Evolutionary conservation across 2,329 filamentous ascomycete species (phyloP).

Genomic region (Arthrobotrys sinensis): DNA sequence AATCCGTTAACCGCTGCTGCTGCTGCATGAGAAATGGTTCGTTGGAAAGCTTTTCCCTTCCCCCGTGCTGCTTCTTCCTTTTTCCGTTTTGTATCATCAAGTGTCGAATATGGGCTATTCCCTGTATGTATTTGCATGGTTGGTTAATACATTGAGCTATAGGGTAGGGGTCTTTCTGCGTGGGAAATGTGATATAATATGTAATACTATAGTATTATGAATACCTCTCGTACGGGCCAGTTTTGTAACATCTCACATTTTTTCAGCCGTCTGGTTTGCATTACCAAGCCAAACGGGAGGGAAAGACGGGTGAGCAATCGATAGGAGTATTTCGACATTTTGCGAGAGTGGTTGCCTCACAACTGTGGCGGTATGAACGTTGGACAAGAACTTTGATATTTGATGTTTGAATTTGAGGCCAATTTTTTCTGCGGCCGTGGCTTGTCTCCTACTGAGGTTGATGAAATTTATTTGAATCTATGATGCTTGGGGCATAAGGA

Average conservation of each 20-base stretch:
- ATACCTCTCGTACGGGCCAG: neutral
- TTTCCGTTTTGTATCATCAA: neutral
- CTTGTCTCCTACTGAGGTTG: no score
- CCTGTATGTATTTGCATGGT: neutral
- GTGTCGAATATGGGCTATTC: neutral
- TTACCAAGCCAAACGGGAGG: neutral
- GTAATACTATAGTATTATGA: slow-evolving; percentile 1
- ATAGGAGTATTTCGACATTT: neutral
- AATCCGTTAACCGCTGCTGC: slow-evolving; percentile 1
- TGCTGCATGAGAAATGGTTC: neutral
- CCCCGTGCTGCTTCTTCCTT: neutral
- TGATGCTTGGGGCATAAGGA: no score
- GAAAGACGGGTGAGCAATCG: neutral
- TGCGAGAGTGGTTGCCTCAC: neutral
- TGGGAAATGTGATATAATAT: slow-evolving; percentile 29
- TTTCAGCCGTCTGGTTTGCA: slow-evolving; percentile 2
- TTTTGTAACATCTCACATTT: slow-evolving; percentile 1
- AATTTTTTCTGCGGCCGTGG: no score
- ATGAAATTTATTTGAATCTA: no score
- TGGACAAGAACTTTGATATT: no score
- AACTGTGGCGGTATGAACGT: neutral
- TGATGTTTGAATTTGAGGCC: no score
- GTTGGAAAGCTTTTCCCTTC: slow-evolving; percentile 17
- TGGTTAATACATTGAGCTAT: slow-evolving; percentile 11
- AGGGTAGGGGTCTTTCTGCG: slow-evolving; percentile 12